Evolutionary conservation across 2,329 filamentous ascomycete species (phyloP).

Genomic region (Capronia coronata): DNA sequence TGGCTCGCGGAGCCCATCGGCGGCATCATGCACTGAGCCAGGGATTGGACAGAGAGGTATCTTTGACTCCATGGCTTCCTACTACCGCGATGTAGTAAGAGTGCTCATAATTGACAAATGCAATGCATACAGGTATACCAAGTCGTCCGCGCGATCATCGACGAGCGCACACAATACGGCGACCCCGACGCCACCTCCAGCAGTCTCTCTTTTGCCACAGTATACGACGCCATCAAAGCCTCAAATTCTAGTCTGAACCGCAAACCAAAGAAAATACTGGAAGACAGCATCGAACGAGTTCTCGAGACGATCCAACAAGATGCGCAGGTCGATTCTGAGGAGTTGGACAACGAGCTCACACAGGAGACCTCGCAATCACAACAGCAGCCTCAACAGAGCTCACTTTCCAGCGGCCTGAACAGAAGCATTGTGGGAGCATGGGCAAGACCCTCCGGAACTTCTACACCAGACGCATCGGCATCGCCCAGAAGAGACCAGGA

Average conservation of each 20-base stretch:
- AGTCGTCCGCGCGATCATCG: conserved; percentile 68
- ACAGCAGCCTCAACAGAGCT: conserved; percentile 31
- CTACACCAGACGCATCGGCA: conserved; percentile 22
- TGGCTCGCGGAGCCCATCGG: conserved; percentile 23
- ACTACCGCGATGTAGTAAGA: too few species aligned
- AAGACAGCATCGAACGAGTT: conserved; percentile 79
- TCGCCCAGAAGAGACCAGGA: conserved; percentile 8
- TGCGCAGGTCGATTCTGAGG: conserved; percentile 44
- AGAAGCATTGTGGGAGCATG: conserved; percentile 57
- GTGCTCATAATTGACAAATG: too few species aligned
- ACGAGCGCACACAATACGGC: conserved; percentile 53
- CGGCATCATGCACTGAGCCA: conserved; percentile 46
- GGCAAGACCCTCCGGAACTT: conserved; percentile 31
- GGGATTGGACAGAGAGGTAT: conserved; percentile 58
- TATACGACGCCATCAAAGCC: conserved; percentile 73
- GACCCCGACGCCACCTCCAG: conserved; percentile 33
- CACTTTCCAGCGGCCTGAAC: conserved; percentile 56
- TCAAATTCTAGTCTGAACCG: conserved; percentile 84
- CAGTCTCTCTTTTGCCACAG: conserved; percentile 50
- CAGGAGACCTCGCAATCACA: conserved; percentile 22
- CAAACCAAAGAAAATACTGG: conserved; percentile 71
- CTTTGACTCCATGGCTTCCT: not conserved
- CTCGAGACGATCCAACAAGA: conserved; percentile 64
- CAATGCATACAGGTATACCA: conserved; percentile 73
- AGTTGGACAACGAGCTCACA: conserved; percentile 44